A percentile compares a stretch with the other conserved stretches of the same genome.
Conservation (phyloP, 768 basidiomycete genomes). For the Trametes cingulata region DNA sequence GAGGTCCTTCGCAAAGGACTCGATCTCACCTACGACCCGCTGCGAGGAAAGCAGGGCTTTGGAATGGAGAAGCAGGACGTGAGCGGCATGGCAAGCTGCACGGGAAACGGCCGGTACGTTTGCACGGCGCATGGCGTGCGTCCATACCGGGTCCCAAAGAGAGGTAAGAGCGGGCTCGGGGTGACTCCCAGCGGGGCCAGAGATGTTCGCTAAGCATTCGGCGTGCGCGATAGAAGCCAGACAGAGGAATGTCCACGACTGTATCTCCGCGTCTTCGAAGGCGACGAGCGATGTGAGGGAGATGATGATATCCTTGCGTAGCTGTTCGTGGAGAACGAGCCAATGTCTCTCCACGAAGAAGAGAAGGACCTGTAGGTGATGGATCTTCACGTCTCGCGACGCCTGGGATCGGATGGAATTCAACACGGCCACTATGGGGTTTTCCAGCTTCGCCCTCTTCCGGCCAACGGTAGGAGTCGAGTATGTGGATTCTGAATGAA, state of each 20-base stretch:
- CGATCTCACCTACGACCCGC: conserved; percentile 70
- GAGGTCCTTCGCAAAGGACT: conserved; percentile 76
- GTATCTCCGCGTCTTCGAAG: conserved; percentile 61
- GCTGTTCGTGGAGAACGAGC: conserved; percentile 54
- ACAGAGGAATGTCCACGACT: conserved; percentile 86
- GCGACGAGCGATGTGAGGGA: conserved; percentile 62
- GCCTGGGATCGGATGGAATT: conserved; percentile 43
- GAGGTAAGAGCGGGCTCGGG: conserved; percentile 27
- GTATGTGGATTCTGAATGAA: conserved; percentile 57
- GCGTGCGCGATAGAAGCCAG: conserved; percentile 69
- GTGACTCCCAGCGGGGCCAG: neutral
- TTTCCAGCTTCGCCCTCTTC: conserved; percentile 58
- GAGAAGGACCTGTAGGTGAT: conserved; percentile 73
- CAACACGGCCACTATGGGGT: conserved; percentile 60
- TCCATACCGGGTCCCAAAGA: conserved; percentile 87
- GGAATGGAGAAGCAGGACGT: conserved; percentile 50
- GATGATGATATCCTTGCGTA: conserved; percentile 57
- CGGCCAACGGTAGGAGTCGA: conserved; percentile 40
- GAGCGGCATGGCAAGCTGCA: conserved; percentile 73
- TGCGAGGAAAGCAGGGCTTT: conserved; percentile 51
- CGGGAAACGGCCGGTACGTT: conserved; percentile 71
- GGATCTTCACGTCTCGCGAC: conserved; percentile 40
- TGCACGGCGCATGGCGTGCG: conserved; percentile 73
- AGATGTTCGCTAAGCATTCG: conserved; percentile 27
- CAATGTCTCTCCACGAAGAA: conserved; percentile 86